A percentile compares a stretch with the other conserved stretches of the same genome.
Evolutionary conservation across 805 yeast species (phyloP).

Genomic region (Scheffersomyces stipitis): DNA sequence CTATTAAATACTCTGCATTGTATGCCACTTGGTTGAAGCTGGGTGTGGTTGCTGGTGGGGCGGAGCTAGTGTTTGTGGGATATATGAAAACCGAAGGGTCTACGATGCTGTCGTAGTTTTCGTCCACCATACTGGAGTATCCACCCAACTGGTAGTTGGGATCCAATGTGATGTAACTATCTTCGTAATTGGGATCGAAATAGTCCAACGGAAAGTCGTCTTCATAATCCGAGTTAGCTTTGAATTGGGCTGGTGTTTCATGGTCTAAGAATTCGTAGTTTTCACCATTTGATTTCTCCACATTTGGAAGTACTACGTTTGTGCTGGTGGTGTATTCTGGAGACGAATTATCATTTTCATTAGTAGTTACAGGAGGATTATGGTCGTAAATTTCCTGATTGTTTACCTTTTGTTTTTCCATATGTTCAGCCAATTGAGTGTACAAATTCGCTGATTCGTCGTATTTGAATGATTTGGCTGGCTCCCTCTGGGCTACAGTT

Average conservation of each 20-base stretch:
- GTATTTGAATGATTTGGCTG: constrained; percentile 74
- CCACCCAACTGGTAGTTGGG: constrained; percentile 14
- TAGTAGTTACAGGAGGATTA: constrained; percentile 1
- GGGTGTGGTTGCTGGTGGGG: background rate
- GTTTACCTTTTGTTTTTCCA: constrained; percentile 25
- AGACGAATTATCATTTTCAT: constrained; percentile 6
- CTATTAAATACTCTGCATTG: constrained; percentile 50
- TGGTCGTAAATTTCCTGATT: background rate
- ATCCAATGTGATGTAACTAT: constrained; percentile 25
- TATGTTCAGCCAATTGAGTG: constrained; percentile 54
- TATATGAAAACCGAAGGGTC: constrained; percentile 19
- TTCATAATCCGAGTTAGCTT: constrained; percentile 37
- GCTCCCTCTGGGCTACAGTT: constrained; percentile 70
- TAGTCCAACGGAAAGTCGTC: constrained; percentile 76
- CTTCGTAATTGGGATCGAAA: constrained; percentile 45
- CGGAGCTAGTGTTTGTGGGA: constrained; percentile 8
- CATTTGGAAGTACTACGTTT: constrained; percentile 11
- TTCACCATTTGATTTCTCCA: constrained; percentile 6
- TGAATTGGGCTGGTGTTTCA: constrained; percentile 24
- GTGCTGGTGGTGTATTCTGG: constrained; percentile 14
- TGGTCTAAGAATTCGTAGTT: constrained; percentile 15
- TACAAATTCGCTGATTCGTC: constrained; percentile 52
- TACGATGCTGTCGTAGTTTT: constrained; percentile 18
- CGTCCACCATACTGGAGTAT: constrained; percentile 10
- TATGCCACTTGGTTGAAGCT: constrained; percentile 32